phyloP scores from a whole-genome alignment of 2,329 filamentous ascomycete species.

The Fusarium sp. region DNA sequence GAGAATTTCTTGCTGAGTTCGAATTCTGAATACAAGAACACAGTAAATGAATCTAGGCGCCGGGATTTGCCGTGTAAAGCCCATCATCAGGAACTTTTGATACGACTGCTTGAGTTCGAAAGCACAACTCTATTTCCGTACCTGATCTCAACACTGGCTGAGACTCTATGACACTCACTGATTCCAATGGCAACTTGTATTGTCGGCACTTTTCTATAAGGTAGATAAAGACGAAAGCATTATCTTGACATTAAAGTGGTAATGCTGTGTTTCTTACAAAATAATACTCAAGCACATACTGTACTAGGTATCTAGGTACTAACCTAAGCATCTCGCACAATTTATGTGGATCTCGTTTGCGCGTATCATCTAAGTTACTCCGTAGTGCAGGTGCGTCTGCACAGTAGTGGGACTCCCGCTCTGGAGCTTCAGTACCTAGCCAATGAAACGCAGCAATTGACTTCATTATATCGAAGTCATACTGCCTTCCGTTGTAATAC shows the following conservation, averaged over 20 bases:
- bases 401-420: constrained; percentile 34
- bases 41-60: neutral
- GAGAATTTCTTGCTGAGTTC: neutral
- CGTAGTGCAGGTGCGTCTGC: constrained; percentile 6
- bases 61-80: neutral
- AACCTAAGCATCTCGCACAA: neutral
- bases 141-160: neutral
- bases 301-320: too few species aligned
- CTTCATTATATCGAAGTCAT: neutral
- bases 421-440: constrained; percentile 11
- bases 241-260: neutral
- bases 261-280: neutral
- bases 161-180: neutral
- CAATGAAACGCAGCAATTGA: constrained; percentile 19
- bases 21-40: neutral
- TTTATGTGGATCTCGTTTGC: neutral
- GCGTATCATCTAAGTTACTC: neutral
- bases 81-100: neutral
- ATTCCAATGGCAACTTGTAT: neutral
- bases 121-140: neutral
- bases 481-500: neutral
- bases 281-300: neutral
- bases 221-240: neutral
- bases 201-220: neutral
- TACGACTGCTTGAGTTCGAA: neutral